Percentiles rank a stretch among this genome's conserved stretches.
Evolutionary conservation across 768 basidiomycete genomes (phyloP).

Genomic region (Imleria badia): DNA sequence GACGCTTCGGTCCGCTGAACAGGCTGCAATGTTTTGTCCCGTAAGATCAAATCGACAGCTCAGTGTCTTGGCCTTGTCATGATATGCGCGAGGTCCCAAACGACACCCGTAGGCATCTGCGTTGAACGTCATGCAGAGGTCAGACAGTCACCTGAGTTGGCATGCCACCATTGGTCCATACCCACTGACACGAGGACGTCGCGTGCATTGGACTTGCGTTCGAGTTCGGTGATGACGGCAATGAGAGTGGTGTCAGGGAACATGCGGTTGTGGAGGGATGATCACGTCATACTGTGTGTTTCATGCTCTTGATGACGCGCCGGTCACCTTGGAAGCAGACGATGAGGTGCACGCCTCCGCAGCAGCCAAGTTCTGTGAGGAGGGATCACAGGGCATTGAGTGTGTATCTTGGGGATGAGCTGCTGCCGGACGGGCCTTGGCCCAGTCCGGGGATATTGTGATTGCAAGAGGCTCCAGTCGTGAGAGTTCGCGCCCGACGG

Average conservation of each 20-base stretch:
- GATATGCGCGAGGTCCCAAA: not conserved
- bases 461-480: constrained; percentile 21
- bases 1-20: constrained; percentile 85
- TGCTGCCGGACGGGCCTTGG: constrained; percentile 12
- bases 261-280: constrained; percentile 14
- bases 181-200: constrained; percentile 10
- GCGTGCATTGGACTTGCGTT: constrained; percentile 1
- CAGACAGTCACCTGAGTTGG: constrained; percentile 12
- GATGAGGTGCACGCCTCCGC: constrained; percentile 20
- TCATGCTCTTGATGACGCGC: constrained; percentile 19
- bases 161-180: constrained; percentile 26
- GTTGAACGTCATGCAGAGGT: constrained; percentile 9
- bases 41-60: constrained; percentile 93
- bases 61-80: constrained; percentile 72
- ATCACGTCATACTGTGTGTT: constrained; percentile 21
- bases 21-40: constrained; percentile 91
- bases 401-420: constrained; percentile 8
- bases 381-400: constrained; percentile 21
- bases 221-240: constrained; percentile 22
- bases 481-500: constrained; percentile 22
- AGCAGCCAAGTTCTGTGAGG: constrained; percentile 19
- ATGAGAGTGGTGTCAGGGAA: constrained; percentile 20
- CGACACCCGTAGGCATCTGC: not conserved
- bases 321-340: constrained; percentile 20
- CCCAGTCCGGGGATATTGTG: constrained; percentile 23